These are phyloP conservation scores for Echites panduratus DNA, from an alignment of 257 asterid species.

Conservation along the genomic window DNA sequence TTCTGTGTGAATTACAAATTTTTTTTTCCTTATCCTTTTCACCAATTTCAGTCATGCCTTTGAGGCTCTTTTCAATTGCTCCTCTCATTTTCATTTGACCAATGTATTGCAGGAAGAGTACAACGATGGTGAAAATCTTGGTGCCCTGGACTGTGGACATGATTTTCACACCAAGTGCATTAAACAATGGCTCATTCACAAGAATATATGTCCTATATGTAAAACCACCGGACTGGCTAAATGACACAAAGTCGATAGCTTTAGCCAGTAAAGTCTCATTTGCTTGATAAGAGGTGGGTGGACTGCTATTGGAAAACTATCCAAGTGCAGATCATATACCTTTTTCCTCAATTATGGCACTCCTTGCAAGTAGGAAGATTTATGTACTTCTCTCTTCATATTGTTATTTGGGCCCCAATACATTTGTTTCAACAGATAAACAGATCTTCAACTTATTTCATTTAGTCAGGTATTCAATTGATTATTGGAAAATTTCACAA, in stretches of 20 bases:
- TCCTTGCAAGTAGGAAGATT: conserved; percentile 14
- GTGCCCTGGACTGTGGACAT: conserved; percentile 40
- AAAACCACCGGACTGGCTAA: conserved; percentile 35
- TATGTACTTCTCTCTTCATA: conserved; percentile 5
- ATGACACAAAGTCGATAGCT: conserved; percentile 10
- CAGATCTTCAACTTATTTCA: conserved; percentile 11
- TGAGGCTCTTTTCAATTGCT: background rate
- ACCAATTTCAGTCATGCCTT: background rate
- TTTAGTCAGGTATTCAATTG: conserved; percentile 17
- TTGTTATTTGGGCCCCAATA: conserved; percentile 1
- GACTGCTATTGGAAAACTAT: background rate
- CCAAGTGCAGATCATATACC: conserved; percentile 12
- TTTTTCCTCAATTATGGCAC: background rate
- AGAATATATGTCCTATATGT: conserved; percentile 47
- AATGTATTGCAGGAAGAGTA: conserved; percentile 38
- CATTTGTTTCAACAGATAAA: conserved; percentile 19
- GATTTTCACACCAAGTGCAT: conserved; percentile 38
- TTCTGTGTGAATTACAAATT: background rate
- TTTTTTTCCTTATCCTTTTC: background rate
- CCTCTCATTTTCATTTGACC: background rate
- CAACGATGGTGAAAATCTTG: conserved; percentile 31
- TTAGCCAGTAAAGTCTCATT: conserved; percentile 4
- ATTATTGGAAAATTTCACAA: conserved; percentile 11
- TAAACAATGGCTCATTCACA: conserved; percentile 41
- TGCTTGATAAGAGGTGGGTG: conserved; percentile 9